phyloP scores from a whole-genome alignment of 192 early-diverging fungal genomes.

The Podila horticola region DNA sequence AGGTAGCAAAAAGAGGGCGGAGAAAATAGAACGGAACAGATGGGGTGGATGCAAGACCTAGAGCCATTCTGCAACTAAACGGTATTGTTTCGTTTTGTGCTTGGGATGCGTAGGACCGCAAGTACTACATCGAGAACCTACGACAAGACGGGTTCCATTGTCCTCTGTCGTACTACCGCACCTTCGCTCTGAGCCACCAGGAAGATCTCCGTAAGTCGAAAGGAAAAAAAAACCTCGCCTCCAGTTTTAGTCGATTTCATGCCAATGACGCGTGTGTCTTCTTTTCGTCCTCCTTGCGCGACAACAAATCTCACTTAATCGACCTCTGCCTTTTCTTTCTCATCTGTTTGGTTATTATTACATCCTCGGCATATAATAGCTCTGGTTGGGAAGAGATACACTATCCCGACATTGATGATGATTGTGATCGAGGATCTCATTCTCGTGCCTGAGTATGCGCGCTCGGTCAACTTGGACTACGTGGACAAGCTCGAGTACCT shows the following conservation, averaged over 20 bases:
- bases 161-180: constrained; percentile 14
- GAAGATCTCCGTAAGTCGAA: constrained; percentile 16
- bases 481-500: constrained; percentile 6
- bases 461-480: constrained; percentile 7
- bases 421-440: constrained; percentile 9
- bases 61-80: too few species aligned
- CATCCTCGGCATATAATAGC: neutral
- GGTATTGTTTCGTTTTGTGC: neutral
- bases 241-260: neutral
- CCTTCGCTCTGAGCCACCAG: neutral
- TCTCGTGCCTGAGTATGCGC: constrained; percentile 5
- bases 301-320: neutral
- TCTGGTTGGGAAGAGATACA: constrained; percentile 5
- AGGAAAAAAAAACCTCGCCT: too few species aligned
- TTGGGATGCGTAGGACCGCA: constrained; percentile 2
- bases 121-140: constrained; percentile 3
- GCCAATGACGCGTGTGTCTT: neutral
- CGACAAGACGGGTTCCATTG: constrained; percentile 8
- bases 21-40: too few species aligned
- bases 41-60: too few species aligned
- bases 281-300: neutral
- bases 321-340: too few species aligned
- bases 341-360: too few species aligned
- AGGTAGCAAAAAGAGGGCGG: neutral
- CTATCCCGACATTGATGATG: constrained; percentile 10